Evolutionary conservation across 768 basidiomycete genomes (phyloP), one percentile per base, ranked within the genome.

Genomic region (Infundibulicybe gibba): DNA sequence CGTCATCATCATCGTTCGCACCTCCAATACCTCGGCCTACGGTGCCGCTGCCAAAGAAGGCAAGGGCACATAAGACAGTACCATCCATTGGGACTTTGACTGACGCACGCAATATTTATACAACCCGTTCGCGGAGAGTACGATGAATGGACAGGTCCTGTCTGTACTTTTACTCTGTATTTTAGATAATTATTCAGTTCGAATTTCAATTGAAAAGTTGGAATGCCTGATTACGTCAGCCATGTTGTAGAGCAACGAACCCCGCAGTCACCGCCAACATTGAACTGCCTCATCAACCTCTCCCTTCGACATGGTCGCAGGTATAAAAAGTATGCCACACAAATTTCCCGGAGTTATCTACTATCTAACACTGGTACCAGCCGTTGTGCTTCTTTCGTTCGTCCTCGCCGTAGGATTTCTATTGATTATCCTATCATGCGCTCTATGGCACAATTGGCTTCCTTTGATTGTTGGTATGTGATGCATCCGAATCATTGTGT

Each of bases 401-500:
- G 91, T 97, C 44, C 85, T 99, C 42, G 97, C 97, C 5, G 79
- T 95, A 13, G 97, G 97, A n/a, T 99, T 99, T 72, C 71, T 99
- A 48, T 81, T 98, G 61, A 90, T 98, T 60, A 99, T 99, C 64
- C 84, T 99, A 17, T 92, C 92, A 1, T 98, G 97, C 63, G 97
- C 97, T 6, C 72, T 98, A 25, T 98, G 87, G 86, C 71, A 82
- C 12, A 99, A 99, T 64, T 99, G 97, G 97, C 75, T 98, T 16
- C 97, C 97, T 31, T 75, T 99, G 43, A 77, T 98, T 53, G 95
- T 97, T 53, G 97, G 97, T 97, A 56, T 52, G 89, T 74, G 15
- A 15, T 25, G 8, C 25, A 25, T 25, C 25, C 25, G 25, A 25
- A 25, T 25, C 4, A 25, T 25, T 25, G 3, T 25, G 25, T 25